Base-by-base conservation (phyloP, 306 rosid species). In the Cajanus cajan region DNA sequence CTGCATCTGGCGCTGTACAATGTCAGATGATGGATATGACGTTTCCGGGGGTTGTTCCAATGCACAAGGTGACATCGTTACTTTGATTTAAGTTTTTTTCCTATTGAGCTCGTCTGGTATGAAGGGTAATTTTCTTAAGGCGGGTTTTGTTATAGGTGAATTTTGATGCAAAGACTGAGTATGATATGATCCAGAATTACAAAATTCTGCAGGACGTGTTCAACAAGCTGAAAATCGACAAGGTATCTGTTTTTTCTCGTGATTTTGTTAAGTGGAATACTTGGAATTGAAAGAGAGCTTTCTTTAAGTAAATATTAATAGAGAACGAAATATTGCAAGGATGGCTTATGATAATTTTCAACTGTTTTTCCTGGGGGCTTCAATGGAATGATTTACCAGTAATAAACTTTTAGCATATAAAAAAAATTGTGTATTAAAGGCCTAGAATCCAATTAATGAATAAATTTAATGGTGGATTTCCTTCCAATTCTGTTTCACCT, bases 1-100 rank as follows among this genome's bases (percentile, higher is more conserved):
- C 97, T 72, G 95, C 97, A 69, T 90, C 98, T n/a, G 98, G 98
- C 68, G 97, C 94, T 74, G 97, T 94, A 74, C 98, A 94, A 83
- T 94, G 98, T 80, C 98, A 94, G 84, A 89, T 92, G 90, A 89
- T 94, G 85, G 97, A 94, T 70, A 88, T 89, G 88, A 89, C 98
- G 6, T 87, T 88, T 84, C 94, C 90, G 1, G 98, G 97, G 67
- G 91, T 81, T 75, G 98, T 94, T 85, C 98, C 98, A 81, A 94
- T 94, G 97, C 97, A 94, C 88, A 94, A 92, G 93, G 98, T 92
- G 40, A 84, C 7, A 19, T 50, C 11, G 12, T 72, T 22, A 6
- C 68, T 78, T 44, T 68, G 57, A 28, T 82, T 68, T 59, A 11
- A 14, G 15, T 51, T 78, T 77, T 0, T 10, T 28, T 12, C 5